Percentiles rank a stretch among this genome's conserved stretches.
These are phyloP conservation scores for Ogataea chonburiensis DNA, from an alignment of 805 yeast species.

Conservation along the genomic window DNA sequence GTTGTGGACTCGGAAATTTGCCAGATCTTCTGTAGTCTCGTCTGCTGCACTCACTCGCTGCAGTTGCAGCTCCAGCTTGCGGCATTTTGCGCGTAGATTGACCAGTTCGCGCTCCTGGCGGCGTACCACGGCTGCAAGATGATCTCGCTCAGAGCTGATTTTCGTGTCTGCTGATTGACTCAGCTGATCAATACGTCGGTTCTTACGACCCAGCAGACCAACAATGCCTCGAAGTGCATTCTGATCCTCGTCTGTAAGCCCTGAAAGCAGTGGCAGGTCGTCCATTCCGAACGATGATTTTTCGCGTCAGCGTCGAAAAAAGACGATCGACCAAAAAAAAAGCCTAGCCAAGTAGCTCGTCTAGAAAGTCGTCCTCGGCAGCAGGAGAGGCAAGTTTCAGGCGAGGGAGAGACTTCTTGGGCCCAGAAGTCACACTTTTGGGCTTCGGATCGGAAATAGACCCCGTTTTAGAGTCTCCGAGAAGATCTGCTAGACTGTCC, in stretches of 20 bases:
- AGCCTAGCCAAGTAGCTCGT: constrained; percentile 17
- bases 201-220: constrained; percentile 2
- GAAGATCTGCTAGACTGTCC: constrained; percentile 23
- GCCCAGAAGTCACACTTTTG: neutral
- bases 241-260: neutral
- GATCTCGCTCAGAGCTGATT: neutral
- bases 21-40: too few species aligned
- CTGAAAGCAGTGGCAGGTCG: too few species aligned
- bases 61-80: constrained; percentile 1
- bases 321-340: constrained; percentile 6
- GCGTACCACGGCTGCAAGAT: neutral
- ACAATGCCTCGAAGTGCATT: neutral
- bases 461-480: constrained; percentile 5
- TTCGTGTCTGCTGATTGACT: neutral
- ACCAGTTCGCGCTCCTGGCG: neutral
- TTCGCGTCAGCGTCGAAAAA: constrained; percentile 6
- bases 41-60: neutral
- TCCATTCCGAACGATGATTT: too few species aligned
- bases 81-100: constrained; percentile 3
- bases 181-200: neutral
- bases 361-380: constrained; percentile 22
- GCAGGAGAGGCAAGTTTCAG: constrained; percentile 1
- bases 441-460: neutral
- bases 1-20: neutral
- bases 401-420: neutral